Evolutionary conservation across 805 yeast genomes (phyloP), one percentile per base, ranked within the genome.

Genomic region (Osmozyma mogii): DNA sequence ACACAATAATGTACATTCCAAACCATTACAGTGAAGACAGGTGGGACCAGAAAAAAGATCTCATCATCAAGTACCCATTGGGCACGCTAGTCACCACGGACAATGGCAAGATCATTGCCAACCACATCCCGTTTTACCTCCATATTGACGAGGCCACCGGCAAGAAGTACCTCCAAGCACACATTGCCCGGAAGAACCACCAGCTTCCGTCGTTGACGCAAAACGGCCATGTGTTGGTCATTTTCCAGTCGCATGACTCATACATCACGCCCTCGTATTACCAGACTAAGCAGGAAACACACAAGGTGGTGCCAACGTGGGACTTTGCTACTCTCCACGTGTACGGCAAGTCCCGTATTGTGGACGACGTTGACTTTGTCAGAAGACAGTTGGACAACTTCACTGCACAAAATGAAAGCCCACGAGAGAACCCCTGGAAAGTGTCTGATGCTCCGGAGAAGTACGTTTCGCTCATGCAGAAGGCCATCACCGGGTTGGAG

Each of bases 221-320:
- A 12, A 51, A 53, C 18, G 58, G 56, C 10, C 59, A 68, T 6
- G 68, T 66, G 9, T 50, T 70, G 37, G 63, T 75, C 9, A 59
- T 74, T 4, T 78, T 77, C 57, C 72, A 67, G 46, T 59, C 73
- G 5, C 54, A 46, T 3, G 61, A 72, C 42, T 52, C 72, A 1
- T 78, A 78, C 45, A 66, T 77, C 14, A 51, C 75, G 15, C 82
- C 84, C 2, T 49, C 64, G 10, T 77, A 75, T 66, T 78, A 78
- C 43, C 69, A 73, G 6, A 58, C 65, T 13, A 76, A 77, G 52
- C 52, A 62, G 27, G 61, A 60, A 27, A 70, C 78, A 18, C 78
- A 73, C 37, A 76, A 74, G 44, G 64, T 61, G 24, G 84, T 76
- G n/a, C 82, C 84, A 11, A 77, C 84, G 1, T 78, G 83, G 83